phyloP scores from a whole-genome alignment of 2,329 filamentous ascomycete species.

The Penicillium sp. region DNA sequence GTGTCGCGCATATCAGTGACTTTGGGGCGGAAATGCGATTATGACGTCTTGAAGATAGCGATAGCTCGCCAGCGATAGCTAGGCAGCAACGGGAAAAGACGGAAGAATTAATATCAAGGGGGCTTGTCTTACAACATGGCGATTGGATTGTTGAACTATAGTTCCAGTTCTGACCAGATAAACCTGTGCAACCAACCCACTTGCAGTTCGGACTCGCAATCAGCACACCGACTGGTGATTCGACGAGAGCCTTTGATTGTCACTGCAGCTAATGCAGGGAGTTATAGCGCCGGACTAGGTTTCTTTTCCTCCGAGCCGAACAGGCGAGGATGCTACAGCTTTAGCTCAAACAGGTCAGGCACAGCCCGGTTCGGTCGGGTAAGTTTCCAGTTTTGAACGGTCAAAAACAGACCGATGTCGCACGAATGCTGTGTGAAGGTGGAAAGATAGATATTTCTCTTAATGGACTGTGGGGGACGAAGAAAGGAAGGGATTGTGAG shows the following conservation, averaged over 20 bases:
- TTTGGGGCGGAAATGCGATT: neutral
- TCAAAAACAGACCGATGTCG: neutral
- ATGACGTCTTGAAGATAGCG: constrained; percentile 1
- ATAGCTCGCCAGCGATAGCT: neutral
- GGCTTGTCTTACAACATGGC: constrained; percentile 7
- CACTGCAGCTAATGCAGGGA: neutral
- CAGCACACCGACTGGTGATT: neutral
- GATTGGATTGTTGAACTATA: neutral
- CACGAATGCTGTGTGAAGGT: neutral
- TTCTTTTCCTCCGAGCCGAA: neutral
- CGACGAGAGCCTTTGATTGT: neutral
- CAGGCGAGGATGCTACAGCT: neutral
- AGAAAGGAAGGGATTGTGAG: neutral
- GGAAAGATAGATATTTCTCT: neutral
- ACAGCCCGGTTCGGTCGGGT: neutral
- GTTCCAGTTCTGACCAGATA: neutral
- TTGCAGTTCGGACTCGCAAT: neutral
- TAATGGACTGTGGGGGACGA: neutral
- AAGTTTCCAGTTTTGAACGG: neutral
- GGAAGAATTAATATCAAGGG: neutral
- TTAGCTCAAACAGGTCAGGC: neutral
- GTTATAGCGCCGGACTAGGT: neutral
- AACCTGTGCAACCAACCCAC: constrained; percentile 1
- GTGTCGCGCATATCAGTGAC: neutral
- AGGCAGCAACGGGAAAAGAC: neutral